A percentile compares a stretch with the other conserved stretches of the same genome.
phyloP scores from a whole-genome alignment of 1,284 basidiomycete genomes.

The Omphalotus olearius region DNA sequence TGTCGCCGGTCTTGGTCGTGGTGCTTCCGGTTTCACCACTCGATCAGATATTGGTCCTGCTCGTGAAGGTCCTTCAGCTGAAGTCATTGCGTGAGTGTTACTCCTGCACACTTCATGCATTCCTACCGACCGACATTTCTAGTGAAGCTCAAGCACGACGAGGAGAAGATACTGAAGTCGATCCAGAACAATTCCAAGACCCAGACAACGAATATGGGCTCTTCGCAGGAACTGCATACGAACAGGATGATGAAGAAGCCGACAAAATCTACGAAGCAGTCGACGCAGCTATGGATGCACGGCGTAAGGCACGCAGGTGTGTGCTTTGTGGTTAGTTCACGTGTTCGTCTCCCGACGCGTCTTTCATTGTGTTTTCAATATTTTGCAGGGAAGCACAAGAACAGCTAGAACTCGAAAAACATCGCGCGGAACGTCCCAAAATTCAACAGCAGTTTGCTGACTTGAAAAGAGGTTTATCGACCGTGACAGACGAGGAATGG shows the following conservation, averaged over 20 bases:
- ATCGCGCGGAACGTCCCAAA: constrained; percentile 80
- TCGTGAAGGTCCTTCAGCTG: constrained; percentile 88
- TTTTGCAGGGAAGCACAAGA: constrained; percentile 69
- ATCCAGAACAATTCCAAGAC: constrained; percentile 90
- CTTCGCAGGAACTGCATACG: constrained; percentile 94
- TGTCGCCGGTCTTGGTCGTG: constrained; percentile 94
- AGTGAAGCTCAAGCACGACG: constrained; percentile 80
- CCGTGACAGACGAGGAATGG: constrained; percentile 92
- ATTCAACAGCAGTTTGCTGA: constrained; percentile 94
- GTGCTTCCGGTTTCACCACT: constrained; percentile 97
- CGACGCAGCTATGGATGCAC: constrained; percentile 86
- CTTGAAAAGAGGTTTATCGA: constrained; percentile 84
- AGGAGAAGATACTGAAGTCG: constrained; percentile 83
- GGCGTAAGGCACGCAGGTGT: constrained; percentile 76
- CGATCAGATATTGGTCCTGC: constrained; percentile 99
- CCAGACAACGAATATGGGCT: constrained; percentile 97
- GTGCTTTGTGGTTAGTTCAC: constrained; percentile 41
- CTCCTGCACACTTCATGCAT: not conserved
- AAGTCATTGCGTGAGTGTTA: constrained; percentile 71
- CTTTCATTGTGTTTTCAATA: constrained; percentile 23
- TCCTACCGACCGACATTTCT: constrained; percentile 11
- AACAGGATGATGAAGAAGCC: constrained; percentile 97
- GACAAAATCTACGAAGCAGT: constrained; percentile 93
- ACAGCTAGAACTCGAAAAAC: constrained; percentile 65
- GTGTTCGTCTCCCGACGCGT: constrained; percentile 24